These are phyloP conservation scores for Saccharomycopsis schoenii DNA, from an alignment of 805 yeast species.

Conservation along the genomic window DNA sequence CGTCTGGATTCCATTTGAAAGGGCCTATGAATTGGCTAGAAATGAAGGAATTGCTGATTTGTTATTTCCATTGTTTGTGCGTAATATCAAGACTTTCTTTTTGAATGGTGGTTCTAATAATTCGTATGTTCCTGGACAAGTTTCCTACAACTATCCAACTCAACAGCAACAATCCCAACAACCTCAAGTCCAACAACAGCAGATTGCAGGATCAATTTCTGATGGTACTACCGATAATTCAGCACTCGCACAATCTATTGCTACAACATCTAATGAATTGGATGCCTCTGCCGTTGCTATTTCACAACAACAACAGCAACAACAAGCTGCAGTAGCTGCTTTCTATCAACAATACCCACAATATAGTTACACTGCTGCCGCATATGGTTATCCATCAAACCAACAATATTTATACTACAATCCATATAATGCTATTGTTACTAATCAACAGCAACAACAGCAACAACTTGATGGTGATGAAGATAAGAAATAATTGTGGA, in stretches of 20 bases:
- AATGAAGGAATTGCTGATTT: slow-evolving; percentile 63
- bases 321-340: slow-evolving; percentile 3
- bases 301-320: slow-evolving; percentile 6
- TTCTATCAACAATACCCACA: slow-evolving; percentile 10
- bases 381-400: slow-evolving; percentile 5
- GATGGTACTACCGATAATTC: slow-evolving; percentile 3
- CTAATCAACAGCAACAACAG: not conserved
- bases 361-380: slow-evolving; percentile 8
- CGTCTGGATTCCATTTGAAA: slow-evolving; percentile 82
- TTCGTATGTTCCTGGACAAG: slow-evolving; percentile 5
- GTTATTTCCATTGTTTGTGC: slow-evolving; percentile 59
- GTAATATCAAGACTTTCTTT: slow-evolving; percentile 45
- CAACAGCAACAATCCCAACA: slow-evolving; percentile 7
- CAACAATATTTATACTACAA: slow-evolving; percentile 12
- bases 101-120: slow-evolving; percentile 11
- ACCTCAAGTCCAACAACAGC: slow-evolving; percentile 4
- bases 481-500: not conserved
- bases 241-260: slow-evolving; percentile 1
- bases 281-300: slow-evolving; percentile 3
- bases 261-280: slow-evolving; percentile 1
- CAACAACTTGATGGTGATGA: not conserved
- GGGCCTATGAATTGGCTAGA: slow-evolving; percentile 75
- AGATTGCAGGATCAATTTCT: slow-evolving; percentile 1
- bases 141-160: not conserved
- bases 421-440: slow-evolving; percentile 2